Evolutionary conservation across 306 rosid genomes (phyloP).

Genomic region (Dalbergia cultrata): DNA sequence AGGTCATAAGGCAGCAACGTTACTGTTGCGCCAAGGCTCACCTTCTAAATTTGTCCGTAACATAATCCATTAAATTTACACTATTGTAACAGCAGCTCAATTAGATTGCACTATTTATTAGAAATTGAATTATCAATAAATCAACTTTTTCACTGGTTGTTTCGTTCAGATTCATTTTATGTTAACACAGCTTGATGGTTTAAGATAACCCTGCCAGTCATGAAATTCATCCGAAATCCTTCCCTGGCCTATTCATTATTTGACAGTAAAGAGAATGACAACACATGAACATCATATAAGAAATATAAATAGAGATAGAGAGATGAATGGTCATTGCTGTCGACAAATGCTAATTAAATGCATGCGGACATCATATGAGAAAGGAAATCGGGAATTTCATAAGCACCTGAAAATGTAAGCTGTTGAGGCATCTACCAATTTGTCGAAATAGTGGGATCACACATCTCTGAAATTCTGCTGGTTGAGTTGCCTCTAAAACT

Average conservation of each 20-base stretch:
- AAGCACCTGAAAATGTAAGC: constrained; percentile 76
- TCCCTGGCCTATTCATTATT: too few species aligned
- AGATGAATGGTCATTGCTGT: not conserved
- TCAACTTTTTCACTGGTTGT: too few species aligned
- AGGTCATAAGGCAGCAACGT: too few species aligned
- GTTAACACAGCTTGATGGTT: not conserved
- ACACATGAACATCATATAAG: not conserved
- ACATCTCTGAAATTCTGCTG: constrained; percentile 71
- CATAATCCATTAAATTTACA: not conserved
- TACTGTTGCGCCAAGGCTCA: too few species aligned
- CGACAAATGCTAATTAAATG: constrained; percentile 27
- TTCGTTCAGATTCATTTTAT: not conserved
- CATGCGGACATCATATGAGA: constrained; percentile 14
- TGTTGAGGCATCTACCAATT: constrained; percentile 65
- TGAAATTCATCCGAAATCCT: too few species aligned
- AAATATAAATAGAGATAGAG: not conserved
- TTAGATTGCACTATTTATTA: not conserved
- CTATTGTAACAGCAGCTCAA: not conserved
- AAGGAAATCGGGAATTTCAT: not conserved
- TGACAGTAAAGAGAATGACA: not conserved
- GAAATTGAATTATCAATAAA: not conserved
- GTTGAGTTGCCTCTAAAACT: constrained; percentile 66
- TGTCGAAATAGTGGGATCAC: constrained; percentile 66
- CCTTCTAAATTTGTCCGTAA: not conserved
- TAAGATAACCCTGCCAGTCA: not conserved